Evolutionary conservation across 768 basidiomycete species (phyloP).

Genomic region (Crepidotus variabilis): DNA sequence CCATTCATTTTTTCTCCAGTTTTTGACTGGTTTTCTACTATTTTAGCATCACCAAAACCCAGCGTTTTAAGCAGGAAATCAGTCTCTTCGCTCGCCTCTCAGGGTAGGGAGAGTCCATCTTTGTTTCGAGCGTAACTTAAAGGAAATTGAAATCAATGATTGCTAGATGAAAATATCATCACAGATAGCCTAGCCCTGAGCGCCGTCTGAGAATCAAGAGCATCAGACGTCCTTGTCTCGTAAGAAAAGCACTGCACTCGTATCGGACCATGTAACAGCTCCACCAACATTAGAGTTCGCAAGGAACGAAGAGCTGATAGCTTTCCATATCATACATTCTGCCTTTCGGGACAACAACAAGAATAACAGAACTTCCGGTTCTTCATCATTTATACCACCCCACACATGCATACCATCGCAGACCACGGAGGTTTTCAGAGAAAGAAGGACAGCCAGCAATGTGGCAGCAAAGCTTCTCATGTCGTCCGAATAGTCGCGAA

Average conservation of each 20-base stretch:
- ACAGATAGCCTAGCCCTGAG: neutral
- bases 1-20: neutral
- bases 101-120: slow-evolving; percentile 2
- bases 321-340: neutral
- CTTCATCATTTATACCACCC: neutral
- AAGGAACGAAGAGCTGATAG: neutral
- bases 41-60: neutral
- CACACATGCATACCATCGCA: neutral
- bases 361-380: neutral
- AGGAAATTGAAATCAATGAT: neutral
- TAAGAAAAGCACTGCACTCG: neutral
- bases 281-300: neutral
- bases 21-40: neutral
- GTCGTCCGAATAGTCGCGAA: slow-evolving; percentile 3
- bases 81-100: slow-evolving; percentile 2
- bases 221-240: neutral
- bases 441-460: neutral
- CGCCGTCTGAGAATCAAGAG: neutral
- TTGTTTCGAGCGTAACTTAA: neutral
- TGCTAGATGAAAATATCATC: neutral
- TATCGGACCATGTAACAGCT: neutral
- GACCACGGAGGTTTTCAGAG: neutral
- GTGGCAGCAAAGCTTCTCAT: slow-evolving; percentile 4
- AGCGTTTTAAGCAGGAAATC: neutral
- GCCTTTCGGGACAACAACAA: neutral